Base-by-base conservation (phyloP, 1,139 yeast genomes). In the Diutina scorzettiae region DNA sequence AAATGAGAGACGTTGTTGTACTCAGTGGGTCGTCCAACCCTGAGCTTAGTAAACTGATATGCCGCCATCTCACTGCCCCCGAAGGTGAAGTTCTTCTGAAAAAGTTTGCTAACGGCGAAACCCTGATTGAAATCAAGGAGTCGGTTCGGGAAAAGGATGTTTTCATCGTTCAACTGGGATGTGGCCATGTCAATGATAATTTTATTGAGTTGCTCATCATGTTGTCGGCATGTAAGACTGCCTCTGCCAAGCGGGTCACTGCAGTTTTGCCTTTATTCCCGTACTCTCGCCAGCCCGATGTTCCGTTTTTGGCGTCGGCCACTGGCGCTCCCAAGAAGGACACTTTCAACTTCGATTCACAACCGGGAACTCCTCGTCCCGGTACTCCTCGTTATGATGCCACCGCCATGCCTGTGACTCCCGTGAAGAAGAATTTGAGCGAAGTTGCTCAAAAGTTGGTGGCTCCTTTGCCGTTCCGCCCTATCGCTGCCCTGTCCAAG, bases 21-120 rank as follows among this genome's bases (percentile, higher is more conserved):
- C 68, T 84, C 45, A 81, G 91, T 18, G 93, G 94, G 16, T 71
- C 81, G 36, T 78, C 89, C 24, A 85, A 83, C 51, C 84, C 85
- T 3, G 65, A 65, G 23, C 71, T 83, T 43, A 77, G 82, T 14
- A 64, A 63, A 41, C 62, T 75, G 43, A 81, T 83, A 39, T 81
- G 91, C 58, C 64, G 72, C 16, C 73, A 74, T 50, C 65, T 84
- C 43, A 76, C 82, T 28, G 62, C 81, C 16, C 78, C 75, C 34
- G 74, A 74, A 47, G 82, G 83, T 14, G 63, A 64, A 20, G 82
- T 78, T 4, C 62, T 63, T 20, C 66, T 78, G 25, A 63, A 62
- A 43, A 37, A 80, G 62, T 95, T 96, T 2, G 97, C 89, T 60
- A 79, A 85, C 36, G 96, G 96, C n/a, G 47, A 48, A 43, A 49